Evolutionary conservation across 2,329 filamentous ascomycete species (phyloP).

Genomic region (Tolypocladium ophioglossoides): DNA sequence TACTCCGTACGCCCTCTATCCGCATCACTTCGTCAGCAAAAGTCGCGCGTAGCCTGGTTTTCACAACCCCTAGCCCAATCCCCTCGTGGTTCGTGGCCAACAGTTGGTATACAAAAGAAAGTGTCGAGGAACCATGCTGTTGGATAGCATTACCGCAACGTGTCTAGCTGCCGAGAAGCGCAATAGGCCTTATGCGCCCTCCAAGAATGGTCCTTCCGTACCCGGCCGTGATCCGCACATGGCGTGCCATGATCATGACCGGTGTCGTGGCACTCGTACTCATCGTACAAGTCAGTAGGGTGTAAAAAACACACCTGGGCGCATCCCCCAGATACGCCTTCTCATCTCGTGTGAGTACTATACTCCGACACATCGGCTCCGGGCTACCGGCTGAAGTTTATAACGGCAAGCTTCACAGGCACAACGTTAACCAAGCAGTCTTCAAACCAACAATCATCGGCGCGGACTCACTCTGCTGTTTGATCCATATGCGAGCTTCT

Average conservation of each 20-base stretch:
- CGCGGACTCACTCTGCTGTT: slow-evolving; percentile 47
- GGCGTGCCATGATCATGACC: neutral
- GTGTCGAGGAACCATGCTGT: slow-evolving; percentile 2
- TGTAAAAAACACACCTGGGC: neutral
- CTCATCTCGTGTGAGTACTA: neutral
- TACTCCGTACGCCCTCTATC: slow-evolving; percentile 10
- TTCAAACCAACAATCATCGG: neutral
- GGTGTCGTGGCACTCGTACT: neutral
- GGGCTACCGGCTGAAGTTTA: slow-evolving; percentile 34
- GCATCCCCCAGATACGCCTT: neutral
- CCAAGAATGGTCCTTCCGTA: neutral
- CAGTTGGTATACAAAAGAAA: slow-evolving; percentile 2
- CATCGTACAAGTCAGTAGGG: neutral
- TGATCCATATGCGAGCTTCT: slow-evolving; percentile 52
- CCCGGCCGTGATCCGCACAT: neutral
- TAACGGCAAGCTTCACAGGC: slow-evolving; percentile 33
- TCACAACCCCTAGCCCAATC: neutral
- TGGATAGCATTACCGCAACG: slow-evolving; percentile 2
- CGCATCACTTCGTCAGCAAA: slow-evolving; percentile 2
- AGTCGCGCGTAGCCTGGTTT: neutral
- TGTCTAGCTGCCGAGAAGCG: neutral
- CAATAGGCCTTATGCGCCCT: neutral
- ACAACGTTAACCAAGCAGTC: neutral
- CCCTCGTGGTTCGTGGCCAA: slow-evolving; percentile 3
- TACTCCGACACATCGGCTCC: neutral